These are phyloP conservation scores for Blumeria hordei DNA, from an alignment of 2,329 filamentous ascomycete species.

Conservation along the genomic window DNA sequence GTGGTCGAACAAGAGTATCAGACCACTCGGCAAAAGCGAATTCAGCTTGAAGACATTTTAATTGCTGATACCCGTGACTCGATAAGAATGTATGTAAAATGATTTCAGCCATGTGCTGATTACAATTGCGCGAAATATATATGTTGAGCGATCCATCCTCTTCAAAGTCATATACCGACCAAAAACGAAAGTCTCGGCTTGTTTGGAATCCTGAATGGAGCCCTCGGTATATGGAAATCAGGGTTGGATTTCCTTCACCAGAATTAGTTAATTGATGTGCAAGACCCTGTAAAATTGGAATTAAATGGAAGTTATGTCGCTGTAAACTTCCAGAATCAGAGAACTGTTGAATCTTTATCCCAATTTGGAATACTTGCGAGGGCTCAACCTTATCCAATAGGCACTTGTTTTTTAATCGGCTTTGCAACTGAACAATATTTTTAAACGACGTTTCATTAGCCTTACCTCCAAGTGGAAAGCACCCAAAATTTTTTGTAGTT, in stretches of 20 bases:
- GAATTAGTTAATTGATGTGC: slow-evolving; percentile 5
- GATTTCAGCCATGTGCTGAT: slow-evolving; percentile 18
- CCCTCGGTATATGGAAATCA: slow-evolving; percentile 14
- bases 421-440: slow-evolving; percentile 21
- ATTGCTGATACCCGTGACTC: slow-evolving; percentile 17
- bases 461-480: slow-evolving; percentile 23
- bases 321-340: slow-evolving; percentile 8
- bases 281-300: slow-evolving; percentile 7
- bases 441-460: slow-evolving; percentile 19
- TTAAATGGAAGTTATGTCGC: slow-evolving; percentile 4
- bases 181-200: slow-evolving; percentile 16
- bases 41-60: slow-evolving; percentile 19
- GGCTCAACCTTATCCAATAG: slow-evolving; percentile 14
- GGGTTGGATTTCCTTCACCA: slow-evolving; percentile 13
- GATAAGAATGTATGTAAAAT: slow-evolving; percentile 23
- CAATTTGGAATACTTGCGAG: slow-evolving; percentile 9
- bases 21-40: slow-evolving; percentile 17
- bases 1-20: slow-evolving; percentile 10
- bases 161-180: slow-evolving; percentile 17
- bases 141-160: slow-evolving; percentile 13
- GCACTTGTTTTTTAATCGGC: slow-evolving; percentile 18
- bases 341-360: slow-evolving; percentile 5
- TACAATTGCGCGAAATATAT: slow-evolving; percentile 19
- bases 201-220: slow-evolving; percentile 20
- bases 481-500: slow-evolving; percentile 15